These are phyloP conservation scores for Glycine tomentella DNA, from an alignment of 306 rosid genomes.

Conservation along the genomic window DNA sequence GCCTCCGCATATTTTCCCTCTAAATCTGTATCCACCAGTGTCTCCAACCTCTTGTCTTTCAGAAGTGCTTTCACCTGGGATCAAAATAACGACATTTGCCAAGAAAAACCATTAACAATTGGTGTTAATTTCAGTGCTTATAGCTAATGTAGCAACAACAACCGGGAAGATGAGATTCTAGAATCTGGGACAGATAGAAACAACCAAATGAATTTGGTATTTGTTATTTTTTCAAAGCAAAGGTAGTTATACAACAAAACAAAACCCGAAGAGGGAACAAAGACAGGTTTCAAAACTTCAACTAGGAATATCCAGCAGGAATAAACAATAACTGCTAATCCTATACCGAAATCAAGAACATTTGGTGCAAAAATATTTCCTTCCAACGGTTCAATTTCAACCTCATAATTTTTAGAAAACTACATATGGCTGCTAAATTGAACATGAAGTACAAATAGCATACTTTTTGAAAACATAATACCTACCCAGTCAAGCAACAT, in stretches of 20 bases:
- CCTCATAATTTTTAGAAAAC: too few relatives aligned
- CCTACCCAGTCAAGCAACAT: too few relatives aligned
- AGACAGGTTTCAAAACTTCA: conserved; percentile 2
- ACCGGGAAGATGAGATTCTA: not conserved
- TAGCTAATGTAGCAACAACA: too few relatives aligned
- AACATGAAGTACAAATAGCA: too few relatives aligned
- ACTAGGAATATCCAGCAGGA: not conserved
- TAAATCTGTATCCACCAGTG: conserved; percentile 77
- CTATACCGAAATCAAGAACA: not conserved
- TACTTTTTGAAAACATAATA: not conserved
- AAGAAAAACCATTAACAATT: too few relatives aligned
- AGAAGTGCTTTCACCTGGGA: conserved; percentile 82
- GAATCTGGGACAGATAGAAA: conserved; percentile 9
- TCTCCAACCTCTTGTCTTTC: conserved; percentile 73
- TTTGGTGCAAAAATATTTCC: not conserved
- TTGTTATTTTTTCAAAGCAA: not conserved
- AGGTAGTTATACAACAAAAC: not conserved
- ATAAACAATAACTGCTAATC: not conserved
- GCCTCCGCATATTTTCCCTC: conserved; percentile 59
- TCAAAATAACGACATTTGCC: conserved; percentile 11
- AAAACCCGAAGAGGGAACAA: not conserved
- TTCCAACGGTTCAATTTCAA: too few relatives aligned
- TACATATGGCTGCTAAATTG: too few relatives aligned
- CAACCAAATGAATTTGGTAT: not conserved
- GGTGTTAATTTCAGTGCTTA: not conserved